Base-by-base conservation (phyloP, 306 rosid species). In the Quillaja saponaria region DNA sequence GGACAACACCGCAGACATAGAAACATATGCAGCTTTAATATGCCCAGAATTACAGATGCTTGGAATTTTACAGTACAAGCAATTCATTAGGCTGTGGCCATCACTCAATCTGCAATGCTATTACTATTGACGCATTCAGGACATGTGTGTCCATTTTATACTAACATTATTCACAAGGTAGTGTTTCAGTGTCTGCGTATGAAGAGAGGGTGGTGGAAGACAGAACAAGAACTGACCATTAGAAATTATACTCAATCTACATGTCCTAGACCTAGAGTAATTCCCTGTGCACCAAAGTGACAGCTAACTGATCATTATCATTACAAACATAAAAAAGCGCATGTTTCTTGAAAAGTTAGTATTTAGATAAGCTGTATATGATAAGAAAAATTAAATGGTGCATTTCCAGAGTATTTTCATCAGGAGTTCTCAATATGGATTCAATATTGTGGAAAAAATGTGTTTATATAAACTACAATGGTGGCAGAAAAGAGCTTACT, bases 401-500 rank as follows among this genome's bases (percentile, higher is more conserved):
- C 14, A 37, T 31, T 49, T 31, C 6, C 16, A 55, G 16, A 55
- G 8, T 10, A 3, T 5, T 16, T 50, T 38, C 53, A 42, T 20
- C 52, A 19, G 21, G 40, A 53, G 17, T 42, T 46, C 58, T 37
- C 35, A 50, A 58, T 49, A 34, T 55, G 13, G 37, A 76, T 13
- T 49, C 14, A 68, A 55, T 48, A 37, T 44, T 34, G 64, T 42
- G 53, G 8, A 61, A 64, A 61, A 42, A 33, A 77, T 20, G 31
- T 61, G 71, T 46, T 40, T 20, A 21, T 55, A 34, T 31, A 42
- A 72, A 53, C 34, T 37, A 35, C 61, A 68, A 21, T 18, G 13
- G 10, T 59, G 44, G 34, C 53, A 69, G 13, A 34, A 74, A 6
- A 46, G 54, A 49, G 56, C 34, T 67, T 63, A 55, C 67, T 19